A percentile compares a stretch with the other conserved stretches of the same genome.
Evolutionary conservation across 2,329 filamentous ascomycete species (phyloP).

Genomic region (Westerdykella sp.): DNA sequence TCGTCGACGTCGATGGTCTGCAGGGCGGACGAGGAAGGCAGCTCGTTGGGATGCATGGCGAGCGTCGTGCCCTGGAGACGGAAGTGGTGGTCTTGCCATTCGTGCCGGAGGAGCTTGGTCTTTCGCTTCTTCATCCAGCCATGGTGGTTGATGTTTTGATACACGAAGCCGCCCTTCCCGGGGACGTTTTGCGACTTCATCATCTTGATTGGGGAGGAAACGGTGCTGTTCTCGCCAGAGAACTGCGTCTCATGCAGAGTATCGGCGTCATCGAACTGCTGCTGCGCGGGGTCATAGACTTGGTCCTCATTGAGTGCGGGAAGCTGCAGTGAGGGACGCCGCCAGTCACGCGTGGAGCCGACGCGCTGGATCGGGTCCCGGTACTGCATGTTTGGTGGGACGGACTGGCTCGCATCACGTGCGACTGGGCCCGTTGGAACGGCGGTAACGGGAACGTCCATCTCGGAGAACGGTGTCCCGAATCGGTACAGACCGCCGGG

Average conservation of each 20-base stretch:
- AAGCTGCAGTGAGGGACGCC: slow-evolving; percentile 64
- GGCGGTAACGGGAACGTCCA: slow-evolving; percentile 77
- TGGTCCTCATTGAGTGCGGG: slow-evolving; percentile 64
- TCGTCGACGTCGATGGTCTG: slow-evolving; percentile 84
- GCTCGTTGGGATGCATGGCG: slow-evolving; percentile 59
- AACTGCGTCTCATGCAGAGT: slow-evolving; percentile 31
- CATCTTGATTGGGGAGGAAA: slow-evolving; percentile 28
- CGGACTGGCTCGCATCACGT: slow-evolving; percentile 79
- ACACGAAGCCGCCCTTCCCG: slow-evolving; percentile 34
- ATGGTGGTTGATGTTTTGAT: slow-evolving; percentile 58
- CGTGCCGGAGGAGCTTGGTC: slow-evolving; percentile 79
- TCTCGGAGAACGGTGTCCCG: slow-evolving; percentile 82
- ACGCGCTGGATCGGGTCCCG: slow-evolving; percentile 46
- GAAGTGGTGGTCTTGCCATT: slow-evolving; percentile 91
- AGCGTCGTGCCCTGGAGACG: slow-evolving; percentile 60
- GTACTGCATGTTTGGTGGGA: slow-evolving; percentile 89
- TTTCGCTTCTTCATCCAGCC: slow-evolving; percentile 95
- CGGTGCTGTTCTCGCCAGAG: slow-evolving; percentile 27
- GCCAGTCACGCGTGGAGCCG: slow-evolving; percentile 40
- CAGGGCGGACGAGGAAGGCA: slow-evolving; percentile 56
- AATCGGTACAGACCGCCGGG: slow-evolving; percentile 65
- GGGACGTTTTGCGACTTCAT: slow-evolving; percentile 26
- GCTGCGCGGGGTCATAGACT: slow-evolving; percentile 36
- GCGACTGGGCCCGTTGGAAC: slow-evolving; percentile 65
- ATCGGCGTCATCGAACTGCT: slow-evolving; percentile 27